Evolutionary conservation across 179 eudicot species (phyloP).

Genomic region (Drosera spatulata): DNA sequence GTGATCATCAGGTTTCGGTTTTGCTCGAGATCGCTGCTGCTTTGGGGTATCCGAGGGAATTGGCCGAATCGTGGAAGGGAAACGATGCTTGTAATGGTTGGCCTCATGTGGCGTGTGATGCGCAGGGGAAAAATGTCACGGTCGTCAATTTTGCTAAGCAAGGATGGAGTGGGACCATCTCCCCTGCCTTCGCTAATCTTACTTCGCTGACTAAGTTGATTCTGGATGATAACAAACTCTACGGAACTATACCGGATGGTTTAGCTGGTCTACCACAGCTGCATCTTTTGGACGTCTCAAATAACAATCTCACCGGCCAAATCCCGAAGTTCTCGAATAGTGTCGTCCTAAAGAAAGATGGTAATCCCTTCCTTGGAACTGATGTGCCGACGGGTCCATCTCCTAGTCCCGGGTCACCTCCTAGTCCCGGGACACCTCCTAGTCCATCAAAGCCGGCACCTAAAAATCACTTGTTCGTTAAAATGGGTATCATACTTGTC

Average conservation of each 20-base stretch:
- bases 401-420: background rate
- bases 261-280: slow-evolving; percentile 13
- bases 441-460: background rate
- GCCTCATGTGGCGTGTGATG: slow-evolving; percentile 29
- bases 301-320: slow-evolving; percentile 27
- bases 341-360: slow-evolving; percentile 11
- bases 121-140: slow-evolving; percentile 10
- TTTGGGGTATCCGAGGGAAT: slow-evolving; percentile 5
- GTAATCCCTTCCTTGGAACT: slow-evolving; percentile 25
- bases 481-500: background rate
- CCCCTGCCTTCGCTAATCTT: slow-evolving; percentile 27
- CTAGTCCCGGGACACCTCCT: background rate
- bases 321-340: slow-evolving; percentile 13
- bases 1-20: slow-evolving; percentile 6
- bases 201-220: slow-evolving; percentile 22
- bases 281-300: slow-evolving; percentile 21
- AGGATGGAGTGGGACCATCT: slow-evolving; percentile 22
- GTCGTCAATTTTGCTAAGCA: slow-evolving; percentile 22
- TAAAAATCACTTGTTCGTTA: background rate
- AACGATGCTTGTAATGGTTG: slow-evolving; percentile 17
- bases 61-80: slow-evolving; percentile 12
- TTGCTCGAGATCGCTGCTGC: slow-evolving; percentile 5
- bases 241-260: slow-evolving; percentile 18
- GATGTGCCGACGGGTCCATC: slow-evolving; percentile 16
- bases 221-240: slow-evolving; percentile 20